Evolutionary conservation across 1,139 yeast genomes (phyloP).

Genomic region (Suhomyces terraborum): DNA sequence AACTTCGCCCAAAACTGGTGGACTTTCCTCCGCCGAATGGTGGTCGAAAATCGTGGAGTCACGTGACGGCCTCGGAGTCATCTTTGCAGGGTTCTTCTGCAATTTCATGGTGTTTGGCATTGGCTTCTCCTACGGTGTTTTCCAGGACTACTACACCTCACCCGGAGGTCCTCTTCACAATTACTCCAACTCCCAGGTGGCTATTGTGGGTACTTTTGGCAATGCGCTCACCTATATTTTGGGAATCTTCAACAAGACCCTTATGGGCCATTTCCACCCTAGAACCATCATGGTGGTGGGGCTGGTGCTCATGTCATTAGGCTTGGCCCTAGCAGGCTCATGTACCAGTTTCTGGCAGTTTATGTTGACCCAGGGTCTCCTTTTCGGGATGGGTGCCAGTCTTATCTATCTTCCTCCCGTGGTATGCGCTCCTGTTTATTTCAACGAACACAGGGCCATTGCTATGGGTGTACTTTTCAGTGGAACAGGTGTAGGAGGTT

Average conservation of each 20-base stretch:
- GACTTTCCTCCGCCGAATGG: no score
- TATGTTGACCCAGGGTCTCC: constrained; percentile 39
- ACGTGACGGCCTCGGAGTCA: constrained; percentile 4
- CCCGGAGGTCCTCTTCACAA: constrained; percentile 28
- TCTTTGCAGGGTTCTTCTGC: constrained; percentile 33
- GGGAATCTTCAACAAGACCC: constrained; percentile 28
- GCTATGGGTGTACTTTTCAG: constrained; percentile 46
- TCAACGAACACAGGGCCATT: constrained; percentile 37
- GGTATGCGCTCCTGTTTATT: constrained; percentile 42
- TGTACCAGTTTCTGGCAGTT: constrained; percentile 30
- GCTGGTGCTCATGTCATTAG: constrained; percentile 27
- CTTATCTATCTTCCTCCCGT: constrained; percentile 43
- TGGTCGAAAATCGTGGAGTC: no score
- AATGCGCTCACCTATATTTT: constrained; percentile 31
- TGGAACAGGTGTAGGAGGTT: constrained; percentile 48
- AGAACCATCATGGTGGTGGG: constrained; percentile 30
- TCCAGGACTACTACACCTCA: constrained; percentile 35
- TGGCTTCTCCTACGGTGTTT: constrained; percentile 38
- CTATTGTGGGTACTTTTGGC: constrained; percentile 34
- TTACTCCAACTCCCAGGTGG: constrained; percentile 28
- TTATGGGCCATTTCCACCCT: constrained; percentile 23
- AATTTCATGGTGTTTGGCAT: constrained; percentile 39
- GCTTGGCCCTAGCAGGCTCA: constrained; percentile 30
- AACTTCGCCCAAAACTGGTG: no score
- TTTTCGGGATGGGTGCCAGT: constrained; percentile 42